Evolutionary conservation across 1,284 basidiomycete genomes (phyloP), one percentile per base, ranked within the genome.

Genomic region (Ceratobasidium papillatum): DNA sequence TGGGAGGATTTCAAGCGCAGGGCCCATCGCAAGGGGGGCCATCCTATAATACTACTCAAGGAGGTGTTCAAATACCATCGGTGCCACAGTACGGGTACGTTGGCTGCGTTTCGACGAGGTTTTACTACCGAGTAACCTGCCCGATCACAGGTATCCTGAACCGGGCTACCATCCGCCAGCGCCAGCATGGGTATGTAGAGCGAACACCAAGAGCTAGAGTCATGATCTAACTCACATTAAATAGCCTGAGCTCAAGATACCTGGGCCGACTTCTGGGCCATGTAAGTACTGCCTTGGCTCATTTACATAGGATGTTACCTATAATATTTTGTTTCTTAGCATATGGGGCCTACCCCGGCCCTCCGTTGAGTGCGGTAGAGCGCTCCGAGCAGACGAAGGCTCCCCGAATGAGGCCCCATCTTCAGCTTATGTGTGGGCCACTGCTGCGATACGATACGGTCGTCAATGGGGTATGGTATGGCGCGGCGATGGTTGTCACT

Each of bases 391-490:
- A 86, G 59, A 83, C 90, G 49, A 84, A 84, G 62, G 84, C 87
- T 12, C 87, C 87, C 25, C 85, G 87, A 32, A 94, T 91, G 90
- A 82, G 88, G 38, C 93, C 93, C 1, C 85, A 90, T 79, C 84
- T 94, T 43, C 66, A 76, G 41, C 49, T 79, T 45, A 79, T 80
- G 77, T 84, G 84, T 71, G 96, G 96, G 0, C 96, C 96, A 12
- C 85, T 99, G 51, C 84, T 99, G 77, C 89, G 92, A 76, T 99
- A 97, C 82, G 96, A 99, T 81, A 98, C 94, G 0, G 89, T 95
- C 32, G 90, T 93, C 74, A 82, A 88, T 52, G 89, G 89, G 17
- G 83, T 94, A 36, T 99, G 95, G 93, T 88, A 91, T 78, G 96
- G 95, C 25, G 93, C 92, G 11, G 93, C 89, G n/a, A 82, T 96